Evolutionary conservation across 345 rosid genomes (phyloP).

Genomic region (Citrus australasica): DNA sequence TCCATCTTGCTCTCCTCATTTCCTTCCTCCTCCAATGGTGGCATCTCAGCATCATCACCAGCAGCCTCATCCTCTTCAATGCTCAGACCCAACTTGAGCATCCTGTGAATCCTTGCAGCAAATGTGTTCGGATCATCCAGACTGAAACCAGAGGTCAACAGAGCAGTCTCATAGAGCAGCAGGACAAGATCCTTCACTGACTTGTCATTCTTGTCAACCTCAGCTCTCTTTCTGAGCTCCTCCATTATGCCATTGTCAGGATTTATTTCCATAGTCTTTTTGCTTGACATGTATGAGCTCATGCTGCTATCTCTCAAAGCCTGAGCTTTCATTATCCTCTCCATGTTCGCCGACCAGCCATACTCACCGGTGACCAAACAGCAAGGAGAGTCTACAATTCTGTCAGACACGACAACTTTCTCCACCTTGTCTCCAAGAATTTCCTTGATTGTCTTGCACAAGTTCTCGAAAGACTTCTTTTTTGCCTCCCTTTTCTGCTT

Average conservation of each 20-base stretch:
- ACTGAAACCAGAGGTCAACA: conserved; percentile 55
- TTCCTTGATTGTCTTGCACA: conserved; percentile 54
- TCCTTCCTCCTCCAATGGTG: conserved; percentile 41
- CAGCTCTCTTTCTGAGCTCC: conserved; percentile 55
- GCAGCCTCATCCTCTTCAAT: conserved; percentile 39
- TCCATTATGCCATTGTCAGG: conserved; percentile 56
- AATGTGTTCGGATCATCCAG: conserved; percentile 55
- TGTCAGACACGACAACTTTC: conserved; percentile 47
- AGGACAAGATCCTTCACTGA: conserved; percentile 53
- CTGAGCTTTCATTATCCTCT: conserved; percentile 58
- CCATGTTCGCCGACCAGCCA: conserved; percentile 62
- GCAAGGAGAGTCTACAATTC: conserved; percentile 56
- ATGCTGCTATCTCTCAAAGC: conserved; percentile 53
- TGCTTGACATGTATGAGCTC: conserved; percentile 55
- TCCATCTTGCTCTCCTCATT: conserved; percentile 63
- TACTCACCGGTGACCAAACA: conserved; percentile 54
- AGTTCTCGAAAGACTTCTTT: conserved; percentile 37
- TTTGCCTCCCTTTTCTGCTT: conserved; percentile 44
- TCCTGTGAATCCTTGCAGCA: conserved; percentile 50
- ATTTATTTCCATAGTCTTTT: conserved; percentile 58
- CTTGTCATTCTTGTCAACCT: conserved; percentile 49
- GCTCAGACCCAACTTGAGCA: conserved; percentile 53
- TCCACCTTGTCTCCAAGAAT: conserved; percentile 50
- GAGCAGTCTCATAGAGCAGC: conserved; percentile 47
- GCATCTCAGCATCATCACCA: conserved; percentile 39